These are phyloP conservation scores for Phaeosphaeriaceae sp. DNA, from an alignment of 2,329 filamentous ascomycete species.

Conservation along the genomic window DNA sequence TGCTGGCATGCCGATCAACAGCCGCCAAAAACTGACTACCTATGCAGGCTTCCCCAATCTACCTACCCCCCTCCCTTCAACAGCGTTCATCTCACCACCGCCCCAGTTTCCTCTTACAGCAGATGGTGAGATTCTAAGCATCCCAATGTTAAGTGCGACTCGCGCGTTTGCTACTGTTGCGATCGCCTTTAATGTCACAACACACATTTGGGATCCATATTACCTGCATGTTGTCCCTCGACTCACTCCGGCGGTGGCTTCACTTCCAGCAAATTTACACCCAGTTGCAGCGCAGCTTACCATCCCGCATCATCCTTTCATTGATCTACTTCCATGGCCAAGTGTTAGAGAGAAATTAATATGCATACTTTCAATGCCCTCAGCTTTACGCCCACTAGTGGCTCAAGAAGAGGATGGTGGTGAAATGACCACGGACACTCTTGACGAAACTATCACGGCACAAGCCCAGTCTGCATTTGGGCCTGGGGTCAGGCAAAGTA, in stretches of 20 bases:
- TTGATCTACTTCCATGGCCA: constrained; percentile 67
- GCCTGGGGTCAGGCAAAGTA: constrained; percentile 22
- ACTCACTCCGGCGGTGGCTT: constrained; percentile 1
- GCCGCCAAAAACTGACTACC: background rate
- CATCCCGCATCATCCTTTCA: constrained; percentile 62
- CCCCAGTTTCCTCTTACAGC: constrained; percentile 16
- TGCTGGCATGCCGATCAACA: too few relatives aligned
- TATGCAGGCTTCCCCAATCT: background rate
- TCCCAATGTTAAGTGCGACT: constrained; percentile 50
- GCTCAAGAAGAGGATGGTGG: constrained; percentile 48
- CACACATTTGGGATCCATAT: constrained; percentile 24
- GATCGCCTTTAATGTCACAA: constrained; percentile 15
- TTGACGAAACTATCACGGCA: background rate
- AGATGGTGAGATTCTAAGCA: constrained; percentile 28
- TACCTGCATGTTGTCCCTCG: constrained; percentile 25
- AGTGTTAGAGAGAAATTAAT: constrained; percentile 54
- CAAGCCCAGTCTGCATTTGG: background rate
- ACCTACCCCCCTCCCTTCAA: background rate
- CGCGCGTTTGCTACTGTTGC: constrained; percentile 22
- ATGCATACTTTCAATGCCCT: constrained; percentile 58
- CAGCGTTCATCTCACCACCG: background rate
- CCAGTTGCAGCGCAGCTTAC: constrained; percentile 59
- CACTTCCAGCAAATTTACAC: constrained; percentile 50
- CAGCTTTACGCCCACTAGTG: constrained; percentile 54
- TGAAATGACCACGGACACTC: too few relatives aligned